These are phyloP conservation scores for Sphaerobolus stellatus DNA, from an alignment of 1,284 basidiomycete species.

Conservation along the genomic window DNA sequence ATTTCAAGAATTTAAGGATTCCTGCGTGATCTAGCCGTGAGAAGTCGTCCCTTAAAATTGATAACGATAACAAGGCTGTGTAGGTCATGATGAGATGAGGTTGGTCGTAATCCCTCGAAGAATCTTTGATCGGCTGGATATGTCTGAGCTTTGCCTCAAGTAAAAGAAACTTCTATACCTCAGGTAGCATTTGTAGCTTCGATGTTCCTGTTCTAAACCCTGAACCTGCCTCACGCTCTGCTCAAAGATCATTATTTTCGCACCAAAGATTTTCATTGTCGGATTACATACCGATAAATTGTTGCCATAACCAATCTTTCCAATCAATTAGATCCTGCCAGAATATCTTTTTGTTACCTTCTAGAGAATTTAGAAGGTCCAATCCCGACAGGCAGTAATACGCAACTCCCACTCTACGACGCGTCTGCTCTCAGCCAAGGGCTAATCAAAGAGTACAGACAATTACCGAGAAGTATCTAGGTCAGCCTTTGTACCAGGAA, in stretches of 20 bases:
- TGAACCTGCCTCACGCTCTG: constrained; percentile 56
- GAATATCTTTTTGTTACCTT: constrained; percentile 39
- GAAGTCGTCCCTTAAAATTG: constrained; percentile 82
- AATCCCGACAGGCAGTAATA: constrained; percentile 83
- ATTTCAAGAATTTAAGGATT: constrained; percentile 58
- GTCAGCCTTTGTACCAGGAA: constrained; percentile 56
- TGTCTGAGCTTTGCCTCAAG: not conserved
- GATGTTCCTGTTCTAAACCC: constrained; percentile 80
- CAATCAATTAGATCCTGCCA: constrained; percentile 58
- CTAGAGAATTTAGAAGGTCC: constrained; percentile 64
- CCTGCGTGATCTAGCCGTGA: constrained; percentile 62
- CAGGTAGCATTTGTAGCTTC: constrained; percentile 35
- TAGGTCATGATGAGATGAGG: constrained; percentile 94
- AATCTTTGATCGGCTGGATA: constrained; percentile 28
- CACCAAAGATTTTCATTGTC: not conserved
- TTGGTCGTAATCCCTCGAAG: too few relatives aligned
- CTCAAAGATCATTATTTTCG: not conserved
- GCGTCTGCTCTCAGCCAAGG: too few relatives aligned
- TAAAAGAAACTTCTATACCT: constrained; percentile 13
- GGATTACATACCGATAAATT: constrained; percentile 60
- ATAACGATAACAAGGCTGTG: constrained; percentile 77
- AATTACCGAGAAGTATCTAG: constrained; percentile 60
- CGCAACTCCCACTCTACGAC: constrained; percentile 69
- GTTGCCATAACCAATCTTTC: constrained; percentile 85
- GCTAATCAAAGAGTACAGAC: too few relatives aligned